Conservation (phyloP, 2,329 filamentous ascomycete genomes). For the Fusarium devonianum region DNA sequence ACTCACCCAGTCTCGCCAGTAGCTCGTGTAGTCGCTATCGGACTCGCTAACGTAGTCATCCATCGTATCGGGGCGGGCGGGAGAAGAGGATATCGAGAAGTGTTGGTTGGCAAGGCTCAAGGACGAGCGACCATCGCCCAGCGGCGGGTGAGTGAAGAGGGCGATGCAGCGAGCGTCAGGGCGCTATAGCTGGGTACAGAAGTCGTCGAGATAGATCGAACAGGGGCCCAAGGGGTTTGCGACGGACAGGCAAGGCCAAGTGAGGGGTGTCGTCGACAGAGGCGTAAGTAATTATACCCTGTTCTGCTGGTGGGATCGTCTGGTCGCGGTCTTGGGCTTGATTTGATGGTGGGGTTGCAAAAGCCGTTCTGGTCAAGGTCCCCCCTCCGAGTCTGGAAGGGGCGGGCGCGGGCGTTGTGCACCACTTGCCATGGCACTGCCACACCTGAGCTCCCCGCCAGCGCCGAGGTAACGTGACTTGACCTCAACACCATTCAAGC, state of each 20-base stretch:
- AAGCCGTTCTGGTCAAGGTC: conserved; percentile 24
- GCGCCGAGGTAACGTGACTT: neutral
- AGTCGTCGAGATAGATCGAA: neutral
- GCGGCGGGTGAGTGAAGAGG: conserved; percentile 12
- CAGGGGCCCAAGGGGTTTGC: neutral
- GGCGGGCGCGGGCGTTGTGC: neutral
- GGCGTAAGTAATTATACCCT: conserved; percentile 24
- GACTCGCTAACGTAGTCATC: conserved; percentile 98
- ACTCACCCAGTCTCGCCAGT: conserved; percentile 99
- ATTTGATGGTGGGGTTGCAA: conserved; percentile 32
- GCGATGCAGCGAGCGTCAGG: neutral
- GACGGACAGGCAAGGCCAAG: too few species aligned
- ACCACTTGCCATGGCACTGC: too few species aligned
- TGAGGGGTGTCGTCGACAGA: conserved; percentile 13
- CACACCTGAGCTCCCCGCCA: too few species aligned
- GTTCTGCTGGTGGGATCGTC: conserved; percentile 12
- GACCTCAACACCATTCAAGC: neutral
- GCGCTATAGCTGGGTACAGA: neutral
- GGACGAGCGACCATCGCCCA: conserved; percentile 43
- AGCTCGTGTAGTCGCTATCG: conserved; percentile 98
- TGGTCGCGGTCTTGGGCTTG: conserved; percentile 20
- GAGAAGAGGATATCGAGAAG: conserved; percentile 9
- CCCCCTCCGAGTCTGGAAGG: neutral
- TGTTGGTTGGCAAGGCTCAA: conserved; percentile 35
- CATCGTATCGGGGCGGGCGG: conserved; percentile 62